Evolutionary conservation across 257 asterid genomes (phyloP), one percentile per base, ranked within the genome.

Genomic region (Anisodus tanguticus): DNA sequence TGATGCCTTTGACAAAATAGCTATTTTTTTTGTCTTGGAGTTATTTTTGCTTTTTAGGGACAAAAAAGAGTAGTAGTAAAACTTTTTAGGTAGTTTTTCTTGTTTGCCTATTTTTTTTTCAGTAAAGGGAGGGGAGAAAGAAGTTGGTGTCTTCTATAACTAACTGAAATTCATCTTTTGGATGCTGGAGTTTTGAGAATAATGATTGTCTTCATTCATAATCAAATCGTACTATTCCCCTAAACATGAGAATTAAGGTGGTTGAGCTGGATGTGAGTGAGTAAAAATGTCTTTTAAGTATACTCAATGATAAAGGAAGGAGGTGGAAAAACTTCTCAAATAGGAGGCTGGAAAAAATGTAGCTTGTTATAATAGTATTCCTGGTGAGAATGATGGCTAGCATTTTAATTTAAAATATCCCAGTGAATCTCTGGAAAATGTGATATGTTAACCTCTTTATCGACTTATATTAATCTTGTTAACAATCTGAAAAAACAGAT

Each of bases 31-130:
- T 67, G 47, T 31, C 35, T 31, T 0, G 49, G 74, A 35, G 10
- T 0, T 41, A 35, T 12, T 67, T 35, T 67, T 67, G 49, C 74
- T 35, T 67, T 67, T 19, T 67, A 67, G 22, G 72, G 74, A 67
- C 22, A 67, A 67, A 35, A 35, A 0, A 15, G 11, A 67, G 17
- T 13, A 67, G 17, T 13, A 67, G 74, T 35, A 35, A 13, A 35
- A 13, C 11, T 67, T 67, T 67, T 67, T 67, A 67, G 49, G 74
- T 67, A 13, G 74, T 67, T 67, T 67, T 67, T 67, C 74, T 67
- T 67, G 74, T 67, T 67, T 37, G 47, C 13, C 19, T 66, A 35
- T 6, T 8, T 66, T 66, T 35, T 67, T 63, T 63, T 10, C 71
- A 26, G 70, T 64, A 64, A 8, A 49, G 55, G 13, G 55, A 49